Base-by-base conservation (phyloP, 257 asterid genomes). In the Ophiorrhiza pumila region DNA sequence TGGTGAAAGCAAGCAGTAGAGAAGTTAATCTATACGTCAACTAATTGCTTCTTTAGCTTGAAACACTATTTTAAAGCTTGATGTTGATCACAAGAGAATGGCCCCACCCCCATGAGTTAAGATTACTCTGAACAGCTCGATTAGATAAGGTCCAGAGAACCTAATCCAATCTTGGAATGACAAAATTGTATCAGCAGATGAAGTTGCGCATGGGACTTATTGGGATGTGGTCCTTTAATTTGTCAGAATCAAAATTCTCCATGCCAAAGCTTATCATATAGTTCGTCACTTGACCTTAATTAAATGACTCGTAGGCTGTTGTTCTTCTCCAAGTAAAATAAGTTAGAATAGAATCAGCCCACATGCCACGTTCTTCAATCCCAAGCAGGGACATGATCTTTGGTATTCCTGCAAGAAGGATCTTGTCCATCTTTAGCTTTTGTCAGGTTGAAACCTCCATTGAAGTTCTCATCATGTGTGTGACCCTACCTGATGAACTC, bases 401-500 rank as follows among this genome's bases (percentile, higher is more conserved):
- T 69, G 71, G 69, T 57, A 65, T 71, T 79, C 59, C 69, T 75
- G 63, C 69, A 23, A 25, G 25, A 56, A 47, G 71, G 77, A 75
- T 75, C 46, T 71, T 71, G 75, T 71, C 79, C 57, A 50, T 56
- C 71, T 71, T 58, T 46, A 57, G 23, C 81, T 74, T 74, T 57
- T 77, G 68, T 77, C 77, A 57, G 73, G 45, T 43, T 55, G 61
- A 43, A 45, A 64, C 60, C 77, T 23, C 73, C 45, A 25, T 65
- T 37, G 79, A 66, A 67, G 41, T 74, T 69, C 77, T 69, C 75
- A 79, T 65, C 83, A 65, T 53, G 29, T 64, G 65, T 61, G 77
- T 5, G 22, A 7, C 39, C 60, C 60, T 55, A 69, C 65, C 47
- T 22, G 34, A 52, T 45, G 41, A 62, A 69, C 73, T 60, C 41